These are phyloP conservation scores for Podosphaera fusca DNA, from an alignment of 2,329 filamentous ascomycete genomes.

Conservation along the genomic window DNA sequence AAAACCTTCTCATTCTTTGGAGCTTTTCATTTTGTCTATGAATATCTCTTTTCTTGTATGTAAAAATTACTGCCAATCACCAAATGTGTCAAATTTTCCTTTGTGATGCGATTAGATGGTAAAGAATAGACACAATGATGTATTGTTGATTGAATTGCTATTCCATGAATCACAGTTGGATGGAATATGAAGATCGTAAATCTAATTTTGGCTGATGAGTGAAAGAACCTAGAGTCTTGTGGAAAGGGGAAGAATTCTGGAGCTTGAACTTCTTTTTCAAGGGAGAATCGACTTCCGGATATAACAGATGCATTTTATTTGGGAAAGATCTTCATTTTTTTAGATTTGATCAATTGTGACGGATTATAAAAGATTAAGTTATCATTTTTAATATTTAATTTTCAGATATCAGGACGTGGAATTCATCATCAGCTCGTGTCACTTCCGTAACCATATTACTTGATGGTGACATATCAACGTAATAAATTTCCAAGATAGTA, in stretches of 20 bases:
- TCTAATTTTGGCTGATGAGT: not conserved
- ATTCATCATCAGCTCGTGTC: not conserved
- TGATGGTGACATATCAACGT: not conserved
- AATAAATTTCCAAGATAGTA: not conserved
- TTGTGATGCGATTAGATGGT: not conserved
- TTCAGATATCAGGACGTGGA: not conserved
- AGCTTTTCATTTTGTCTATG: no score
- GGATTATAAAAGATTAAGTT: not conserved
- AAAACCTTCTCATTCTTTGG: no score
- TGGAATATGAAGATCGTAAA: not conserved
- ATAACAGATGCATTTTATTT: not conserved
- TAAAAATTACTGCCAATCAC: not conserved
- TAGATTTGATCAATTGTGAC: not conserved
- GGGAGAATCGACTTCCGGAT: not conserved
- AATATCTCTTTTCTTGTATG: not conserved
- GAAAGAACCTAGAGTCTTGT: not conserved
- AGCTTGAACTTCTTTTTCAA: not conserved
- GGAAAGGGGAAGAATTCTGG: not conserved
- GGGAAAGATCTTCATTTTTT: not conserved
- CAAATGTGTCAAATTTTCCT: not conserved
- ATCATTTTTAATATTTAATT: not conserved
- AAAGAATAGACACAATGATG: not conserved
- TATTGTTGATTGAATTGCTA: not conserved
- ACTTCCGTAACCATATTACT: not conserved
- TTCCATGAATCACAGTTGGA: not conserved